Base-by-base conservation (phyloP, 169 alveolate genomes). In the Cryptosporidium bovis region DNA sequence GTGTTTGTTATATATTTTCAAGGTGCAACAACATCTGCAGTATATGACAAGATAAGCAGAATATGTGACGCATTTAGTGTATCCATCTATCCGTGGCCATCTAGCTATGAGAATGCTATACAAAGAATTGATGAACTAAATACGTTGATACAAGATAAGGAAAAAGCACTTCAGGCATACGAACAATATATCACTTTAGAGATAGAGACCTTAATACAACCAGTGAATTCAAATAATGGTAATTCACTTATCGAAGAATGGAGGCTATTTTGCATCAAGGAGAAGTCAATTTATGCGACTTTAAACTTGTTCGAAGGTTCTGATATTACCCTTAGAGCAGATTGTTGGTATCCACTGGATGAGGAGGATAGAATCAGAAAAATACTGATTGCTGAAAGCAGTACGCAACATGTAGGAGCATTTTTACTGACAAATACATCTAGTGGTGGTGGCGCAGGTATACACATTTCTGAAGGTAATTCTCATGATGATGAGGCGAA, bases 321-420 rank as follows among this genome's bases (percentile, higher is more conserved):
- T 56, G 97, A 96, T 71, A 93, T 95, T 53, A 95, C 98, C 2
- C 95, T 96, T 71, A 91, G 97, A 40, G 98, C 99, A n/a, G 96
- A 96, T 65, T 96, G 99, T 90, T 98, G 99, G 99, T 95, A 95
- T 68, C 99, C 99, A 15, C 93, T 91, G 66, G 92, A 90, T 56
- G 95, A 93, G 71, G 99, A 96, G 90, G 97, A 94, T 16, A 94
- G 93, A 27, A 93, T 97, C 5, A 91, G 97, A 36, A 91, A 91
- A 51, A 85, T 93, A 24, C 82, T 95, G 51, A 83, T 93, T 51
- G 94, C 93, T 16, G 95, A 94, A 64, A 92, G 92, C 60, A 69
- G 91, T 13, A 90, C 90, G 34, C 84, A 64, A 13, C 65, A 83
- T 65, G 97, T 94, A 3, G 91, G 95, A 24, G 97, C 97, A 4